Base-by-base conservation (phyloP, 2,329 filamentous ascomycete species). In the Colletotrichum noveboracense region DNA sequence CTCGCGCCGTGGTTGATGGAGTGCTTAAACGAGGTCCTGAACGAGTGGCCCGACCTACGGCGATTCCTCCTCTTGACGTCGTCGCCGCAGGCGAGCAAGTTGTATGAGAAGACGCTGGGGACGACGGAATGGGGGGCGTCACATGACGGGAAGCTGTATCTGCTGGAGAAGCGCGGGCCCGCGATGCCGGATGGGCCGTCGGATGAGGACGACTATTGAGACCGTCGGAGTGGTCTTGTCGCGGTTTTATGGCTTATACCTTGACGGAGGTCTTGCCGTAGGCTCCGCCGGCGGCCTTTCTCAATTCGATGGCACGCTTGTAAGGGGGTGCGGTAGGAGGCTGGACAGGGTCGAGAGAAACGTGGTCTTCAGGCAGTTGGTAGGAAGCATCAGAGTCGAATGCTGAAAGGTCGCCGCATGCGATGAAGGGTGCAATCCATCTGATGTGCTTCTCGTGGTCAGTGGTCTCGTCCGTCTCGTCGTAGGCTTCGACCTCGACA, bases 381-480 rank as follows among this genome's bases (percentile, higher is more conserved):
- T 98, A 98, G 6, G 96, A 97, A 6, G 97, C 96, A 88, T 99
- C 97, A 1, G 96, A 96, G 86, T 99, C 97, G 86, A 96, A 99
- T 13, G 95, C 93, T 28, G 96, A 97, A 69, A 99, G 89, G 85
- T 99, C 97, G 61, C 97, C 97, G 83, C 97, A 99, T n/a, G 97
- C 96, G 80, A 99, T 91, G 83, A 99, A 99, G 0, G 96, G 96
- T 5, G 96, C 96, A 79, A 98, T 96, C 96, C 96, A 98, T 66
- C 94, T 88, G 34, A 88, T 72, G 66, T 64, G 55, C 30, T 74
- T 74, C 28, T 76, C 84, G 75, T 92, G 88, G 66, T 85, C 79
- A 74, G 82, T 66, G 34, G 74, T 71, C 82, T 78, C 77, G 65
- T 80, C 78, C 38, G 77, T 78, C 26, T 78, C 80, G 58, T 80